Conservation (phyloP, 108 stramenopile genomes). For the Nannochloropsis gaditana region DNA sequence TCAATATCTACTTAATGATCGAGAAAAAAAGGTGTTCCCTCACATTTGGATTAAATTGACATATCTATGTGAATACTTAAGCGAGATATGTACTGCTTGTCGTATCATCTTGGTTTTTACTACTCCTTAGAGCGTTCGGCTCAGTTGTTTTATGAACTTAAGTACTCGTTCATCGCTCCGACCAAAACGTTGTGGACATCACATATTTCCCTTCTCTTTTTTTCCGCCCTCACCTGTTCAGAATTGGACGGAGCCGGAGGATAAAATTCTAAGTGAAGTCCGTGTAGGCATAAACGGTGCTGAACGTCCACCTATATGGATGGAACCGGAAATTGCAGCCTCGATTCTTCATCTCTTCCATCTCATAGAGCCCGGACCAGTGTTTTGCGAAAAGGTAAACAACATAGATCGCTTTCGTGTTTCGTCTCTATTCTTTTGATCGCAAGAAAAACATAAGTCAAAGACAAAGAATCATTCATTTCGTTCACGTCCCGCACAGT, state of each 20-base stretch:
- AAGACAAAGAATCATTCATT: not conserved
- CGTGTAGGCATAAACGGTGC: not conserved
- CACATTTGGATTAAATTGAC: slow-evolving; percentile 26
- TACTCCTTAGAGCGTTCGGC: too few relatives aligned
- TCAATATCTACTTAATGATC: too few relatives aligned
- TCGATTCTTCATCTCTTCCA: slow-evolving; percentile 45
- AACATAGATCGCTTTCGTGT: not conserved
- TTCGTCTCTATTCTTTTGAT: not conserved
- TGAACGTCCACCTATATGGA: not conserved
- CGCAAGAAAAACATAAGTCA: too few relatives aligned
- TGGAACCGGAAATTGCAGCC: slow-evolving; percentile 46
- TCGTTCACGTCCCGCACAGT: slow-evolving; percentile 31
- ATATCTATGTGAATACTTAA: slow-evolving; percentile 34
- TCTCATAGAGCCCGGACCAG: slow-evolving; percentile 30
- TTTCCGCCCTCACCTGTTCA: not conserved
- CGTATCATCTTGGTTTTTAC: not conserved
- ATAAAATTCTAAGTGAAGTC: not conserved
- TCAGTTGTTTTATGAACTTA: too few relatives aligned
- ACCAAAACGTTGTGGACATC: not conserved
- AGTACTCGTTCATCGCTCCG: not conserved
- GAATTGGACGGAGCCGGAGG: not conserved
- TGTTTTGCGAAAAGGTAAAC: not conserved
- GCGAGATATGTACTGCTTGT: not conserved
- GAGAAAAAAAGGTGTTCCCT: not conserved
- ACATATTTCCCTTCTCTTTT: not conserved